Conservation (phyloP, 345 rosid species). For the Anastatica hierochuntica region DNA sequence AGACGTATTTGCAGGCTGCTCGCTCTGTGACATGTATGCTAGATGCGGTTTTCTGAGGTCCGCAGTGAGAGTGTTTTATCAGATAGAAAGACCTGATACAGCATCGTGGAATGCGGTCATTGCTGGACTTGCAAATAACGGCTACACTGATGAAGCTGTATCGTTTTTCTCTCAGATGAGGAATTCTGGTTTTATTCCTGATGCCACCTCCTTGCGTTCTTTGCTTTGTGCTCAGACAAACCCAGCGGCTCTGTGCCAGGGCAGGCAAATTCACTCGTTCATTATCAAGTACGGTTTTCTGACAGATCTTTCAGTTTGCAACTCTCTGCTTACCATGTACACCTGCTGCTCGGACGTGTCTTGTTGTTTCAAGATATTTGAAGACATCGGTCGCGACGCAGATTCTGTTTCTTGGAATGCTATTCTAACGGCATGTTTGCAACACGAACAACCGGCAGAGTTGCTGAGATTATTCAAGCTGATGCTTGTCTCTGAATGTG, state of each 20-base stretch:
- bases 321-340: slow-evolving; percentile 52
- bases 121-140: slow-evolving; percentile 41
- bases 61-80: slow-evolving; percentile 33
- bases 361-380: slow-evolving; percentile 40
- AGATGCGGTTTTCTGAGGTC: slow-evolving; percentile 35
- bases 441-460: slow-evolving; percentile 40
- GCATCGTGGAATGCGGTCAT: slow-evolving; percentile 53
- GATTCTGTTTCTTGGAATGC: slow-evolving; percentile 72
- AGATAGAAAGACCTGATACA: slow-evolving; percentile 44
- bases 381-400: slow-evolving; percentile 32
- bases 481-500: slow-evolving; percentile 39
- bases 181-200: slow-evolving; percentile 29
- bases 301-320: slow-evolving; percentile 34
- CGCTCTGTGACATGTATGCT: slow-evolving; percentile 58
- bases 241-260: slow-evolving; percentile 28
- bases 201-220: slow-evolving; percentile 38
- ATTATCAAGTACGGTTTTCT: slow-evolving; percentile 36
- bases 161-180: slow-evolving; percentile 29
- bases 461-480: slow-evolving; percentile 43
- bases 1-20: slow-evolving; percentile 33
- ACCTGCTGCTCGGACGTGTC: slow-evolving; percentile 34
- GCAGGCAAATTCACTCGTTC: slow-evolving; percentile 46
- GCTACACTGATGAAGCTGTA: slow-evolving; percentile 29
- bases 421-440: slow-evolving; percentile 54
- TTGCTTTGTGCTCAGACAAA: slow-evolving; percentile 37